Evolutionary conservation across 192 early-diverging fungal species (phyloP).

Genomic region (Backusella psychrophila): DNA sequence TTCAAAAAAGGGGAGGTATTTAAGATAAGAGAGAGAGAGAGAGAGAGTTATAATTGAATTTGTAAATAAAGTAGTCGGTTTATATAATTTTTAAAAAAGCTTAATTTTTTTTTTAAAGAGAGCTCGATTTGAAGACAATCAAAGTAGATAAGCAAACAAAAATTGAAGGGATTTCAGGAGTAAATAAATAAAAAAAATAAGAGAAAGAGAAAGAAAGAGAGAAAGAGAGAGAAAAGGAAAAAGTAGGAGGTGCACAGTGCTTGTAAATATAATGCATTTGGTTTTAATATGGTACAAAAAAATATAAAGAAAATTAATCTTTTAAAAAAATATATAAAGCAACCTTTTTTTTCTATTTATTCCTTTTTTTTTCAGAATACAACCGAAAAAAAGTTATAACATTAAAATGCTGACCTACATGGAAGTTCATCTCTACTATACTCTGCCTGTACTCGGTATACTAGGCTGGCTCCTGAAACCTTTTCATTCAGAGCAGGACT

Average conservation of each 20-base stretch:
- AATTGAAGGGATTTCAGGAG: not conserved
- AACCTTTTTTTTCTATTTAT: not conserved
- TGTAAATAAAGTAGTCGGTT: not conserved
- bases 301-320: not conserved
- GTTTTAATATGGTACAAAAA: not conserved
- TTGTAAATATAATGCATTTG: not conserved
- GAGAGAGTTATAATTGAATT: not conserved
- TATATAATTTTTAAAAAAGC: constrained; percentile 1
- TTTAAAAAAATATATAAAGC: not conserved
- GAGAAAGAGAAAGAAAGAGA: not conserved
- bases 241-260: not conserved
- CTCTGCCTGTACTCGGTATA: constrained; percentile 38
- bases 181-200: not conserved
- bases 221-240: not conserved
- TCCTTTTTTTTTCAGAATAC: not conserved
- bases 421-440: constrained; percentile 51
- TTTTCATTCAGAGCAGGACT: constrained; percentile 32
- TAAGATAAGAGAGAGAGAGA: constrained; percentile 3
- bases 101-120: constrained; percentile 1
- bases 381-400: not conserved
- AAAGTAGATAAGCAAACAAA: not conserved
- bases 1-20: not conserved
- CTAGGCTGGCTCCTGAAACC: constrained; percentile 29
- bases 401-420: constrained; percentile 46
- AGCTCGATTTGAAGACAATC: not conserved